Conservation (phyloP, 2,329 filamentous ascomycete genomes). For the Meredithiella fracta region DNA sequence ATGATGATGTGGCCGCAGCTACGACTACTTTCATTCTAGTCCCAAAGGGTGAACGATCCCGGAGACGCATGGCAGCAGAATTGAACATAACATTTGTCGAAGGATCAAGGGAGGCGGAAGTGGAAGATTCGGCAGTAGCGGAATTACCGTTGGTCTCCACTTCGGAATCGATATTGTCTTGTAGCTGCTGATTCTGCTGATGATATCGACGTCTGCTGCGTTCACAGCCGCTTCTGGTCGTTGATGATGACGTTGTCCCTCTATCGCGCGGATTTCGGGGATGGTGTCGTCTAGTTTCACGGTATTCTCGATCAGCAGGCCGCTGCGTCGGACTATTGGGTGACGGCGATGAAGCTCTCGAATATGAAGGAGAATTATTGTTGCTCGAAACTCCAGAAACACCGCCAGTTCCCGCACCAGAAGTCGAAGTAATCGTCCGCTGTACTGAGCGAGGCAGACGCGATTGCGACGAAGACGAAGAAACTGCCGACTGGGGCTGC, state of each 20-base stretch:
- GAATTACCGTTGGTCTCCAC: background rate
- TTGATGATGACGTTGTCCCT: background rate
- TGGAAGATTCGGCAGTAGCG: background rate
- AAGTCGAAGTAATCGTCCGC: background rate
- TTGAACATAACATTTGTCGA: background rate
- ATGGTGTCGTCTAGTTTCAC: background rate
- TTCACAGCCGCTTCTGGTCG: background rate
- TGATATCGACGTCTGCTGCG: background rate
- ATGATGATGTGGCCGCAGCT: slow-evolving; percentile 18
- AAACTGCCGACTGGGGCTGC: background rate
- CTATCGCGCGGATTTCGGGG: background rate
- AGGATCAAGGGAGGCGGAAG: background rate
- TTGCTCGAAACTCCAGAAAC: background rate
- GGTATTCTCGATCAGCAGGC: background rate
- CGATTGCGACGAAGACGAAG: background rate
- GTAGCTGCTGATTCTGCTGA: background rate
- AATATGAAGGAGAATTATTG: background rate
- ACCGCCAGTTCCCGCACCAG: background rate
- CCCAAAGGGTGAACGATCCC: slow-evolving; percentile 18
- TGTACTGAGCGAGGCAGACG: slow-evolving; percentile 1
- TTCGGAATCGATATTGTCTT: background rate
- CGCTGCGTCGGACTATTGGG: slow-evolving; percentile 1
- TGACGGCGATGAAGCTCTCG: background rate
- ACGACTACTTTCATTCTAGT: slow-evolving; percentile 26
- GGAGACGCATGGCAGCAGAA: background rate